A percentile compares a stretch with the other conserved stretches of the same genome.
Conservation (phyloP, 225 moss, liverwort and hornwort species). For the Sphagnum tenellum region DNA sequence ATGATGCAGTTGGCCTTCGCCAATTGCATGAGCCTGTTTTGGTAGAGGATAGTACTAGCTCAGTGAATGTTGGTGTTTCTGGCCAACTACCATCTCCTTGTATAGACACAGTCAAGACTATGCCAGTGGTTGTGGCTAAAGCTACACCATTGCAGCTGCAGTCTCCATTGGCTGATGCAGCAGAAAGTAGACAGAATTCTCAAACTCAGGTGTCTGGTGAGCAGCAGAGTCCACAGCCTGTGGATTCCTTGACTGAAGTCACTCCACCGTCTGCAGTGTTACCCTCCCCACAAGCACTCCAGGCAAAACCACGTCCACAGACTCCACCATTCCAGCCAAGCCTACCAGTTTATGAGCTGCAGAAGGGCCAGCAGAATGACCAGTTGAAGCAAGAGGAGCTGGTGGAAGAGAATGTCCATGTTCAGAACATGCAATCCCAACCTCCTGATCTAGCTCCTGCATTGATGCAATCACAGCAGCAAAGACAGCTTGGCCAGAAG, state of each 20-base stretch:
- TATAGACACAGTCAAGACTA: constrained; percentile 13
- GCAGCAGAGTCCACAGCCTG: constrained; percentile 23
- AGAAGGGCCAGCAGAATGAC: constrained; percentile 39
- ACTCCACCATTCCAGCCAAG: constrained; percentile 25
- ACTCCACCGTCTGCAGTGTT: constrained; percentile 10
- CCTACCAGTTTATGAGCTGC: constrained; percentile 31
- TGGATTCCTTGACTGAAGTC: constrained; percentile 17
- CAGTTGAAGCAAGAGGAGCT: constrained; percentile 40
- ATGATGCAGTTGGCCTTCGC: constrained; percentile 42
- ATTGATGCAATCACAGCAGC: constrained; percentile 41
- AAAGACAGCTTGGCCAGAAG: constrained; percentile 31
- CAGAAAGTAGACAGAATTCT: constrained; percentile 16
- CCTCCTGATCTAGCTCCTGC: constrained; percentile 36
- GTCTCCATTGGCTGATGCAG: constrained; percentile 8
- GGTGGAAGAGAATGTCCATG: constrained; percentile 46
- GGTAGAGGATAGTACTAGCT: constrained; percentile 27
- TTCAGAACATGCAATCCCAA: constrained; percentile 47
- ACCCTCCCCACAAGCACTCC: constrained; percentile 14
- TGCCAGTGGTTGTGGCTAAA: constrained; percentile 3
- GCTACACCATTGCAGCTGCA: constrained; percentile 11
- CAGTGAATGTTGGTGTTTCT: constrained; percentile 12
- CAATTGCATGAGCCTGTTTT: constrained; percentile 59
- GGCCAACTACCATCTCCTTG: constrained; percentile 11
- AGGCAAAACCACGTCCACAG: constrained; percentile 28
- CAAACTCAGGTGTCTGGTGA: constrained; percentile 18